A percentile compares a stretch with the other conserved stretches of the same genome.
Evolutionary conservation across 108 stramenopile species (phyloP).

Genomic region (Cyclotella sp.): DNA sequence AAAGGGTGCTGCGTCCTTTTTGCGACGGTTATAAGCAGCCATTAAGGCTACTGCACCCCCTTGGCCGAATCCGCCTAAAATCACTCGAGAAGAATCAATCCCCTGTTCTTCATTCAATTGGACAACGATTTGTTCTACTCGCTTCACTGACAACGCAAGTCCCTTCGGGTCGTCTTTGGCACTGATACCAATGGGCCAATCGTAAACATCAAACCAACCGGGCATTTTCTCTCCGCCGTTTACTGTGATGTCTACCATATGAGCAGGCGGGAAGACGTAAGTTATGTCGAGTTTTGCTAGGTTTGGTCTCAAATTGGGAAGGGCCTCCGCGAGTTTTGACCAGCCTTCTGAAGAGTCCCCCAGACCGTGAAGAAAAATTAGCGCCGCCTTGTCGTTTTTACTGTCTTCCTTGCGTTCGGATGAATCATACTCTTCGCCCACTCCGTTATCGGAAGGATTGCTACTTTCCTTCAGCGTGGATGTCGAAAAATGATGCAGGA

Average conservation of each 20-base stretch:
- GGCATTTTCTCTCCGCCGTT: slow-evolving; percentile 52
- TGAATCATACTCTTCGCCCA: neutral
- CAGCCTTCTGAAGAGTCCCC: slow-evolving; percentile 56
- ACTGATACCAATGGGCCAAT: slow-evolving; percentile 55
- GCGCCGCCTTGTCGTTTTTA: slow-evolving; percentile 38
- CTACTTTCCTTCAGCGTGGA: too few species aligned
- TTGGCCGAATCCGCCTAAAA: slow-evolving; percentile 57
- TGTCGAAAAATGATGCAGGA: too few species aligned
- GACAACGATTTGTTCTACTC: slow-evolving; percentile 41
- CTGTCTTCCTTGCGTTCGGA: neutral
- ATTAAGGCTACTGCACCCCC: slow-evolving; percentile 57
- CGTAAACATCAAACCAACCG: slow-evolving; percentile 56
- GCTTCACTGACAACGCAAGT: slow-evolving; percentile 37
- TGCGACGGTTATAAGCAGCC: slow-evolving; percentile 47
- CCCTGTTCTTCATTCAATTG: slow-evolving; percentile 55
- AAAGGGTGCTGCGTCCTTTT: slow-evolving; percentile 42
- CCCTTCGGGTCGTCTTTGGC: slow-evolving; percentile 54
- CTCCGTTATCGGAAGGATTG: too few species aligned
- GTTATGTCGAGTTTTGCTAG: slow-evolving; percentile 43
- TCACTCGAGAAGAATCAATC: slow-evolving; percentile 36
- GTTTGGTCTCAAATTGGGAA: slow-evolving; percentile 32
- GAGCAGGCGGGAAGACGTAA: slow-evolving; percentile 51
- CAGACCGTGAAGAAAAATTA: slow-evolving; percentile 55
- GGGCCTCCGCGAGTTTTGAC: slow-evolving; percentile 36
- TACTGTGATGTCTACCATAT: slow-evolving; percentile 41